Base-by-base conservation (phyloP, 192 early-diverging fungal genomes). In the Backusella tuberculispora region DNA sequence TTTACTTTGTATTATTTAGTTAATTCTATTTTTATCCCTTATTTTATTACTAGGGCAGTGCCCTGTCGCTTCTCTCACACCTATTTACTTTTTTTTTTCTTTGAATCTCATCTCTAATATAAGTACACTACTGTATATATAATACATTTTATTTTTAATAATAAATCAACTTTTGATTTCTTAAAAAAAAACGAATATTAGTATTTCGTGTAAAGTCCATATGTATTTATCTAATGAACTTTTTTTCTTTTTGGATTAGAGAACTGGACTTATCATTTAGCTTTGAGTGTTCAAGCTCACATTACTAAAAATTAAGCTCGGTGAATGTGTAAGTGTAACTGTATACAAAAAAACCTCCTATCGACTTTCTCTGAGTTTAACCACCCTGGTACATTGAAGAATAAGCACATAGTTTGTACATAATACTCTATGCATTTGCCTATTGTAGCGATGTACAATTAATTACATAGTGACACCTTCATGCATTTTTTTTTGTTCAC, bases 21-120 rank as follows among this genome's bases (percentile, higher is more conserved):
- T 60, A 60, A 60, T 60, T 60, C 9, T 60, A 60, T 60, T 50
- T 19, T 50, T 19, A 67, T 41, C 19, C 37, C 66, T 67, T 43
- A 19, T 67, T 43, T 41, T 67, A 67, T 67, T 42, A 67, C 19
- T 21, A 41, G 66, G 66, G 66, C 66, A 37, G 66, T 43, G 66
- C 66, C 66, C 66, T 43, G 41, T 13, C 37, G 13, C 17, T 21
- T 67, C 5, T 38, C 41, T 43, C 66, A 53, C 50, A 53, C 17
- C 19, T 50, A 24, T 67, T 43, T 21, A 67, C 41, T 43, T 43
- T 67, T 38, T 17, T 41, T 67, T 38, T 13, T 65, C 41, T 67
- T 67, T 67, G 9, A 41, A 19, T 43, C 37, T 21, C 2, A 34
- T 34, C 2, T 43, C 66, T 41, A 43, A 43, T 42, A 10, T n/a